These are phyloP conservation scores for Austropuccinia psidii DNA, from an alignment of 1,284 basidiomycete genomes.

Conservation along the genomic window DNA sequence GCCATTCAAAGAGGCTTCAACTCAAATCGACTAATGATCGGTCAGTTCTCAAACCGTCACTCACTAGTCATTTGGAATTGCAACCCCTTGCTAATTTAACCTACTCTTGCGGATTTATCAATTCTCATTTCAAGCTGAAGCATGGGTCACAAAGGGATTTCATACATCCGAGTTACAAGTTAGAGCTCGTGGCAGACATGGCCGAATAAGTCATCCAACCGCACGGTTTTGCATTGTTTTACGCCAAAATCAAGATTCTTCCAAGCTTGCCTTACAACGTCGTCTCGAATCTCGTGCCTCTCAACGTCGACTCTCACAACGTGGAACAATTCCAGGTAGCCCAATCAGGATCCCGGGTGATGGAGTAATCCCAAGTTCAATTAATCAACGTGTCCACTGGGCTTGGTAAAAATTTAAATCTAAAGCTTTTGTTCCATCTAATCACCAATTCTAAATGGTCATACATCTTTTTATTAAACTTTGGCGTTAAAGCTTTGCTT, in stretches of 20 bases:
- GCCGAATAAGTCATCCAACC: constrained; percentile 22
- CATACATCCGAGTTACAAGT: constrained; percentile 28
- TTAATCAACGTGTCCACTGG: constrained; percentile 5
- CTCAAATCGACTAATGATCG: constrained; percentile 2
- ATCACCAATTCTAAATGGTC: too few species aligned
- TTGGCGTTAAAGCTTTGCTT: too few species aligned
- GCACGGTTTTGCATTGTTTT: constrained; percentile 16
- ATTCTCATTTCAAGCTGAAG: constrained; percentile 2
- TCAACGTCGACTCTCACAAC: constrained; percentile 2
- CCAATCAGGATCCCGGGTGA: constrained; percentile 26
- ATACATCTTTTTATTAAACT: too few species aligned
- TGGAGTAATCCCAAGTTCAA: constrained; percentile 17
- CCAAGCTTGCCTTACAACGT: constrained; percentile 5
- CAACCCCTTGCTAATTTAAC: background rate
- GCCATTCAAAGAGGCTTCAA: constrained; percentile 24
- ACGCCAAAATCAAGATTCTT: background rate
- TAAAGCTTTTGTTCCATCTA: too few species aligned
- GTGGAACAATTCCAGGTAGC: constrained; percentile 20
- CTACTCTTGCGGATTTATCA: background rate
- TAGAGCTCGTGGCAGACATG: constrained; percentile 29
- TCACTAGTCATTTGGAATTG: background rate
- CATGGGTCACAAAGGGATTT: constrained; percentile 32
- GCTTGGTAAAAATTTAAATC: constrained; percentile 16
- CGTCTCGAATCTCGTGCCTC: background rate
- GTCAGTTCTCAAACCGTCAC: background rate